A percentile compares a stretch with the other conserved stretches of the same genome.
phyloP scores from a whole-genome alignment of 2,329 filamentous ascomycete species.

The Hypoxylon sp. region DNA sequence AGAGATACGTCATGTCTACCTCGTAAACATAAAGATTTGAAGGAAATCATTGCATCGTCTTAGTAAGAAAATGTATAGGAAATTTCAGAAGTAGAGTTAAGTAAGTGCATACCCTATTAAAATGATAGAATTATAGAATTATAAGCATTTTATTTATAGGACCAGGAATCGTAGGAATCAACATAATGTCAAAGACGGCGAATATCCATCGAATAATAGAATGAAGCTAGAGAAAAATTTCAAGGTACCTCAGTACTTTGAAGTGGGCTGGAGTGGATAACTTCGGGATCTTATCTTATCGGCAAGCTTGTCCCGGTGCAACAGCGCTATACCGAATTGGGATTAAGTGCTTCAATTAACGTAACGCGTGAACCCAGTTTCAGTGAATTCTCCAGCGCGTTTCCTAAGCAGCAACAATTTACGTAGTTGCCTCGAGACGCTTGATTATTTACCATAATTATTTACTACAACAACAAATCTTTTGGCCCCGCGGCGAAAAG shows the following conservation, averaged over 20 bases:
- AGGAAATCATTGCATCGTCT: constrained; percentile 44
- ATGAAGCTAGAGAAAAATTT: constrained; percentile 18
- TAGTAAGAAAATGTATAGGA: constrained; percentile 6
- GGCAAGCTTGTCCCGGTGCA: neutral
- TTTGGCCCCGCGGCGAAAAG: too few relatives aligned
- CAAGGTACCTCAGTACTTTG: constrained; percentile 4
- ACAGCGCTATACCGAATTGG: constrained; percentile 2
- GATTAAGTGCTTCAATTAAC: constrained; percentile 18
- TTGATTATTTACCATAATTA: too few relatives aligned
- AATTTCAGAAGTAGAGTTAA: constrained; percentile 5
- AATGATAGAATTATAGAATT: neutral
- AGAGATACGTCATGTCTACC: constrained; percentile 40
- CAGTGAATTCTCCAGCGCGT: constrained; percentile 24
- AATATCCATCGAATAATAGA: constrained; percentile 11
- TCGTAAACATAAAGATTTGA: constrained; percentile 41
- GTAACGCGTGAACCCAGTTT: constrained; percentile 27
- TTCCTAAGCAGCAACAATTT: constrained; percentile 1
- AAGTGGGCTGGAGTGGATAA: neutral
- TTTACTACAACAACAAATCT: too few relatives aligned
- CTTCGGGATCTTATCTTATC: constrained; percentile 16
- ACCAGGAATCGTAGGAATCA: too few relatives aligned
- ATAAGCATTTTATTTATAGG: too few relatives aligned
- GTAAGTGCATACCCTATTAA: constrained; percentile 6
- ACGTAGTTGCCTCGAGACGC: too few relatives aligned
- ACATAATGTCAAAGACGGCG: neutral